Conservation (phyloP, 306 rosid genomes). For the Prunus davidiana region DNA sequence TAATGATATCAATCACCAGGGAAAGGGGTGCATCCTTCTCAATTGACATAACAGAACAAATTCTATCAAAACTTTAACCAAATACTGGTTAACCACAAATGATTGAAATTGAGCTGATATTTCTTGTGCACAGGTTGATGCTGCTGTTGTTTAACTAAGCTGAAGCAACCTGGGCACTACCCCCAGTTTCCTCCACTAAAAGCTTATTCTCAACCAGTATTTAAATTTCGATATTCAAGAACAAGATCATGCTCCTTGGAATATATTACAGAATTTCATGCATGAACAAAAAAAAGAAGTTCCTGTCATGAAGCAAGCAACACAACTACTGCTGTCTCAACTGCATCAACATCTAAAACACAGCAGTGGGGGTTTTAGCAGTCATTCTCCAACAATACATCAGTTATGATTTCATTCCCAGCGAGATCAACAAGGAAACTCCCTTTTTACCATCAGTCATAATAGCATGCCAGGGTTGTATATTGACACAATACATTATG, state of each 20-base stretch:
- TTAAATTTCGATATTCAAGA: not conserved
- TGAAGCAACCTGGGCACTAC: not conserved
- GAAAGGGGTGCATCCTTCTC: constrained; percentile 64
- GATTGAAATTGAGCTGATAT: not conserved
- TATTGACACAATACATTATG: not conserved
- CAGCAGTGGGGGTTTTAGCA: not conserved
- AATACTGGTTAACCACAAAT: not conserved
- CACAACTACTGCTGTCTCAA: not conserved
- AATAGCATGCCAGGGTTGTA: too few species aligned
- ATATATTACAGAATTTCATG: not conserved
- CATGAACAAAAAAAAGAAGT: not conserved
- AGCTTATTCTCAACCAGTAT: not conserved
- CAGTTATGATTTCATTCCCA: not conserved
- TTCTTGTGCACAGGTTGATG: not conserved
- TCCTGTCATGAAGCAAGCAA: not conserved
- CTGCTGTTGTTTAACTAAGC: not conserved
- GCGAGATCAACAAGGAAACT: not conserved
- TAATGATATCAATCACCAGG: constrained; percentile 69
- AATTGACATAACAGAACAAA: constrained; percentile 17
- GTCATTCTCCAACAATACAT: not conserved
- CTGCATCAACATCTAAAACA: not conserved
- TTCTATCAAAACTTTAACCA: not conserved
- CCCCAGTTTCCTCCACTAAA: not conserved
- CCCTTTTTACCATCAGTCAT: too few species aligned
- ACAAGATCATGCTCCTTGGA: not conserved